Percentiles rank a stretch among this genome's conserved stretches.
Conservation (phyloP, 169 alveolate genomes). For the Plasmodium yoelii region DNA sequence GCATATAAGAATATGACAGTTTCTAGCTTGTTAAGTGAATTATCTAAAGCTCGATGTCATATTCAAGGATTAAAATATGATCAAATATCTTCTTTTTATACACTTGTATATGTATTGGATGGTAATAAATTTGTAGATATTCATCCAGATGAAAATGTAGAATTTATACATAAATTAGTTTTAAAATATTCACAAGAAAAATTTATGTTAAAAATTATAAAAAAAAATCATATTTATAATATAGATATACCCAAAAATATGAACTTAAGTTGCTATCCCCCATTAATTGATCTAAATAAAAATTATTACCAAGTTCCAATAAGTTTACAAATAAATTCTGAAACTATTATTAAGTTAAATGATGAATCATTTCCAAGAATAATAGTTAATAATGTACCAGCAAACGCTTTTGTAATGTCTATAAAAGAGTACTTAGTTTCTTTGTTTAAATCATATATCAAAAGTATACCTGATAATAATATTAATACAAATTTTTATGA, state of each 20-base stretch:
- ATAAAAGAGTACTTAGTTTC: slow-evolving; percentile 14
- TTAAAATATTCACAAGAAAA: slow-evolving; percentile 24
- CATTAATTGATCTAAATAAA: slow-evolving; percentile 56
- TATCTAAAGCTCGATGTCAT: slow-evolving; percentile 67
- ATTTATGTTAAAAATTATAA: slow-evolving; percentile 12
- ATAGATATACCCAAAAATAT: slow-evolving; percentile 23
- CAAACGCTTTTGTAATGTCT: slow-evolving; percentile 25
- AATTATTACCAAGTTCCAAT: slow-evolving; percentile 66
- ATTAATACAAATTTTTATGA: slow-evolving; percentile 15
- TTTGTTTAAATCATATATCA: slow-evolving; percentile 20
- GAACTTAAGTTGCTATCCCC: slow-evolving; percentile 44
- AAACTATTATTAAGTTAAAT: slow-evolving; percentile 7
- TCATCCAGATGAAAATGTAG: slow-evolving; percentile 4
- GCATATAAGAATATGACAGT: slow-evolving; percentile 68
- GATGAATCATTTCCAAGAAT: slow-evolving; percentile 14
- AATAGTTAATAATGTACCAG: slow-evolving; percentile 60
- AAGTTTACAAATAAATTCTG: slow-evolving; percentile 12
- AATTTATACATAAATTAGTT: slow-evolving; percentile 27
- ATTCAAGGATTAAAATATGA: slow-evolving; percentile 47
- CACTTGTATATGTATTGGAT: slow-evolving; percentile 38
- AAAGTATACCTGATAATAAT: slow-evolving; percentile 5
- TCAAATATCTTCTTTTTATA: slow-evolving; percentile 23
- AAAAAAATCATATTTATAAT: slow-evolving; percentile 15
- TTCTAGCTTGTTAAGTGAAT: slow-evolving; percentile 43
- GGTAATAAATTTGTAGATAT: slow-evolving; percentile 15